Evolutionary conservation across 2,329 filamentous ascomycete species (phyloP), one percentile per base, ranked within the genome.

Genomic region (Colletotrichum trifolii): DNA sequence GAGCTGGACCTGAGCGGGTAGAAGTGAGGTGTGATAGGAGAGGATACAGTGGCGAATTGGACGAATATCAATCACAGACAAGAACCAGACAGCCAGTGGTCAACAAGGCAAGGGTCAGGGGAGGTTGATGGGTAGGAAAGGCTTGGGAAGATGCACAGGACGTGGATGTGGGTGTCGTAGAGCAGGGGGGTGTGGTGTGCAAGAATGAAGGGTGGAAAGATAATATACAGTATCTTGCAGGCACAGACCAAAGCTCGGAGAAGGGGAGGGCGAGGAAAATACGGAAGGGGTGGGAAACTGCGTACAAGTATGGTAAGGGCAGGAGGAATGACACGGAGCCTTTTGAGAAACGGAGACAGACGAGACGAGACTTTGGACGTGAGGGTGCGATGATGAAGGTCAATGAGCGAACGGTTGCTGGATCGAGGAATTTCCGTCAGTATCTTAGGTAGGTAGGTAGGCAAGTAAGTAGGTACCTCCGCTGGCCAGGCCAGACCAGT

Each of bases 31-130:
- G 42, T 15, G 45, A 10, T 46, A 42, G 36, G 36, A 45, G 35
- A 49, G 42, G 59, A 60, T 48, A 50, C 40, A 55, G 62, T 62
- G 62, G 58, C 62, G 53, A 62, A 39, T 52, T 48, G 25, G 56
- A 36, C 15, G 47, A 62, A 52, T 55, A 56, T 52, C 52, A 56
- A 25, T 62, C 58, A 57, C 47, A 57, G 49, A 42, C 25, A 25
- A 25, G 25, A 25, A 25, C 25, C 25, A 25, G 25, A 25, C 58
- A 49, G 43, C 43, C 58, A 61, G 35, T 61, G 55, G 62, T 65
- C 58, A 52, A 62, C 52, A 57, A 55, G 56, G 62, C 62, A 62
- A 52, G 62, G 58, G 42, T 52, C 62, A 53, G 52, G 58, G 47
- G 42, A 39, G 42, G 17, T 35, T 58, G 55, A 39, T 38, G 42